A percentile compares a stretch with the other conserved stretches of the same genome.
Conservation (phyloP, 257 asterid species). For the Asclepias syriaca region DNA sequence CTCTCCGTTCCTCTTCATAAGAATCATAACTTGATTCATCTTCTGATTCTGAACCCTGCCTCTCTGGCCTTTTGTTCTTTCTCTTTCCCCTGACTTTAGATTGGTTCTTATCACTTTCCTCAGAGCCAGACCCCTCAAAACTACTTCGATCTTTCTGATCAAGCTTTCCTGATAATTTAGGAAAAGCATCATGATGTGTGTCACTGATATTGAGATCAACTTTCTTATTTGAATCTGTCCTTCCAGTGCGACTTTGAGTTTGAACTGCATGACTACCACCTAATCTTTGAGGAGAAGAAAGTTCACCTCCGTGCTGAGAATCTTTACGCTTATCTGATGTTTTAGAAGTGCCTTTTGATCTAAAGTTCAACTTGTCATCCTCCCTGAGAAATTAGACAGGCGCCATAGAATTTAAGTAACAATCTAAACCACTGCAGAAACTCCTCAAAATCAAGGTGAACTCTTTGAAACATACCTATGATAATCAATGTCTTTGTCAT, state of each 20-base stretch:
- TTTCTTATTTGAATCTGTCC: constrained; percentile 29
- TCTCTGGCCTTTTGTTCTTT: constrained; percentile 55
- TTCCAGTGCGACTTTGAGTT: constrained; percentile 29
- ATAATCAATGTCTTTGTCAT: constrained; percentile 29
- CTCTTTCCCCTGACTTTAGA: constrained; percentile 51
- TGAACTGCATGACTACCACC: constrained; percentile 22
- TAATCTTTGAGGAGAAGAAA: constrained; percentile 25
- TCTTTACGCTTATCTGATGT: constrained; percentile 27
- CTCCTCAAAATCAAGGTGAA: background rate
- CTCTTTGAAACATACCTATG: constrained; percentile 30
- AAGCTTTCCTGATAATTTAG: constrained; percentile 36
- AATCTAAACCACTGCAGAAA: background rate
- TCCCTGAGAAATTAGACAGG: constrained; percentile 29
- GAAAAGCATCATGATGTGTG: constrained; percentile 25
- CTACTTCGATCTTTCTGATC: constrained; percentile 38
- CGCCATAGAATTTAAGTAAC: background rate
- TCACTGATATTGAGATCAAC: constrained; percentile 30
- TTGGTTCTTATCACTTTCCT: constrained; percentile 42
- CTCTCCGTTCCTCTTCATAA: constrained; percentile 61
- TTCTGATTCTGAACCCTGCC: constrained; percentile 45
- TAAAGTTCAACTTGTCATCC: constrained; percentile 27
- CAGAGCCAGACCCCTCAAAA: constrained; percentile 41
- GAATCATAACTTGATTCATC: constrained; percentile 75
- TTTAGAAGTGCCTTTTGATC: constrained; percentile 30
- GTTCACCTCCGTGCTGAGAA: constrained; percentile 17